A percentile compares a stretch with the other conserved stretches of the same genome.
phyloP scores from a whole-genome alignment of 2,329 filamentous ascomycete genomes.

The Paecilomyces sp. region DNA sequence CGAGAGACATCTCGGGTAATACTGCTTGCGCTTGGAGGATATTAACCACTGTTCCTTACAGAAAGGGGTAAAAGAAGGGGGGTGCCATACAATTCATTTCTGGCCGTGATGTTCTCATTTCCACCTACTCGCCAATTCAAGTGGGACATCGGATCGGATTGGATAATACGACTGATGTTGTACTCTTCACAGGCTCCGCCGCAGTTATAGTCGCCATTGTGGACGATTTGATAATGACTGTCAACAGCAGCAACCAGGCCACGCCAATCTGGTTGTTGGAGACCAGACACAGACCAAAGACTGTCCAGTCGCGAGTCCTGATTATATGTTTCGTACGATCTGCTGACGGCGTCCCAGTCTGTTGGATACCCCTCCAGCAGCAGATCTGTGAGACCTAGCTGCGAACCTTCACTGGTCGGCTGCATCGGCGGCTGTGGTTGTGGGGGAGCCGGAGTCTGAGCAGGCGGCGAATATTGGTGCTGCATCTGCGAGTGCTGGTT shows the following conservation, averaged over 20 bases:
- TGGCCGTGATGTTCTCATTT: constrained; percentile 17
- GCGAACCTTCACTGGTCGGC: constrained; percentile 12
- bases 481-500: constrained; percentile 23
- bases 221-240: constrained; percentile 35
- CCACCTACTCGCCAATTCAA: constrained; percentile 33
- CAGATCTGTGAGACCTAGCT: constrained; percentile 28
- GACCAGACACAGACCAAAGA: constrained; percentile 33
- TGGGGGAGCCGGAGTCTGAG: constrained; percentile 16
- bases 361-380: constrained; percentile 30
- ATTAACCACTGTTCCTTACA: constrained; percentile 11
- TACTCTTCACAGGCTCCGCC: constrained; percentile 22
- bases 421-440: constrained; percentile 16
- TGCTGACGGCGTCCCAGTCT: constrained; percentile 30
- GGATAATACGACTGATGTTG: constrained; percentile 29
- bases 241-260: constrained; percentile 38
- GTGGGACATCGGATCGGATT: constrained; percentile 21
- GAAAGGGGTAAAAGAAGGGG: neutral
- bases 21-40: constrained; percentile 28
- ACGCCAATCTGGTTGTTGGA: constrained; percentile 35
- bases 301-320: constrained; percentile 33
- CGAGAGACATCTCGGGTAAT: constrained; percentile 35
- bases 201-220: constrained; percentile 28
- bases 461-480: neutral
- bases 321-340: constrained; percentile 32
- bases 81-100: constrained; percentile 34